Base-by-base conservation (phyloP, 1,139 yeast species). In the Candida sojae region DNA sequence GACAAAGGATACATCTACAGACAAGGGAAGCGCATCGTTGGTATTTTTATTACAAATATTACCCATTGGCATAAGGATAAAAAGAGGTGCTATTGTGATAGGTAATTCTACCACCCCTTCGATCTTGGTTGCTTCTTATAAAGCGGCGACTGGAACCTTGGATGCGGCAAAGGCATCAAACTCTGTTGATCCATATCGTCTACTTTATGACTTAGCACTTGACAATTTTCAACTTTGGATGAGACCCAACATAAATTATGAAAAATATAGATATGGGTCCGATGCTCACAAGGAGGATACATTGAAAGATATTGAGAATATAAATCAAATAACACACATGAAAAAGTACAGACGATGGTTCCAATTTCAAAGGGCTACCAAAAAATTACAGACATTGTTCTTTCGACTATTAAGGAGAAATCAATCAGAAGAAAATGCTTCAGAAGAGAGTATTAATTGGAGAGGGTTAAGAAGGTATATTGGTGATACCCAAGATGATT, bases 31-130 rank as follows among this genome's bases (percentile, higher is more conserved):
- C 23, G 28, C 37, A 10, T 38, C 51, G n/a, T 43, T 55, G 37
- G 23, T 39, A 54, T 52, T 68, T 34, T 60, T 82, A 28, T 58
- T 77, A 34, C 67, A 71, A 30, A 52, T 81, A 6, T 63, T 86
- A 29, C 96, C 96, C 0, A 55, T 88, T 1, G 79, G 80, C 38
- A 48, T 86, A 4, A 67, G 70, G 26, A 68, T 88, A n/a, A 78
- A 75, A 43, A 85, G 82, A 49, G 92, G 93, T 0, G 87, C 96
- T 0, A 51, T 89, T 33, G 85, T 90, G 1, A 59, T 90, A 33
- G 99, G 99, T 6, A 92, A 91, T 64, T 73, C 79, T 48, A 76
- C 82, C 10, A 90, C 97, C 0, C 88, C 96, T 0, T 81, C 92
- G 0, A 68, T 93, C 10, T 55, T 88, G 42, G 83, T 90, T 2